Percentiles rank a stretch among this genome's conserved stretches.
Conservation (phyloP, 768 basidiomycete genomes). For the Xerocomus potaroensis region DNA sequence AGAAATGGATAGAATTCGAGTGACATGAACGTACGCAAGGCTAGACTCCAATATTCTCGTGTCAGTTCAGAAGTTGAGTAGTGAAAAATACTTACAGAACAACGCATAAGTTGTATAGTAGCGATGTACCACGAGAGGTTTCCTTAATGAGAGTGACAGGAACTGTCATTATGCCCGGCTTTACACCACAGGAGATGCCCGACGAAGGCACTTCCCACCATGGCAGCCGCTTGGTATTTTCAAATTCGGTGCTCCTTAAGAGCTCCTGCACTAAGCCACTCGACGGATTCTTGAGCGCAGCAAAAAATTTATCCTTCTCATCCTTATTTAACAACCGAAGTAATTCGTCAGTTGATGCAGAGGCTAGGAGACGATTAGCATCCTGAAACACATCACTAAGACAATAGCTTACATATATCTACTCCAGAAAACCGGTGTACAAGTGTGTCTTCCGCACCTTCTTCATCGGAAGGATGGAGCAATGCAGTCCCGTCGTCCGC, state of each 20-base stretch:
- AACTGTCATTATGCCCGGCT: slow-evolving; percentile 43
- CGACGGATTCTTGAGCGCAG: slow-evolving; percentile 55
- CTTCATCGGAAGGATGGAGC: slow-evolving; percentile 32
- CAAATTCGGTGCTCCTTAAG: slow-evolving; percentile 53
- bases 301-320: slow-evolving; percentile 56
- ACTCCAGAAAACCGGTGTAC: slow-evolving; percentile 48
- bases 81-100: slow-evolving; percentile 49
- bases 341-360: slow-evolving; percentile 50
- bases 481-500: slow-evolving; percentile 36
- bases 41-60: slow-evolving; percentile 32
- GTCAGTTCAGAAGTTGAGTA: not conserved
- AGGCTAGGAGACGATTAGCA: slow-evolving; percentile 36
- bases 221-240: slow-evolving; percentile 44
- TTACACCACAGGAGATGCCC: slow-evolving; percentile 29
- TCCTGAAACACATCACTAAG: not conserved
- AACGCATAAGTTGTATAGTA: slow-evolving; percentile 68
- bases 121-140: slow-evolving; percentile 33
- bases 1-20: slow-evolving; percentile 42
- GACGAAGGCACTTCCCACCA: slow-evolving; percentile 59
- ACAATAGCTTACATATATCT: slow-evolving; percentile 52
- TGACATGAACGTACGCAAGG: slow-evolving; percentile 63
- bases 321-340: slow-evolving; percentile 57
- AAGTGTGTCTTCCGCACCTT: slow-evolving; percentile 42
- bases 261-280: slow-evolving; percentile 58
- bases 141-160: slow-evolving; percentile 43